Conservation (phyloP, 768 basidiomycete genomes). For the Pleurotus giganteus region DNA sequence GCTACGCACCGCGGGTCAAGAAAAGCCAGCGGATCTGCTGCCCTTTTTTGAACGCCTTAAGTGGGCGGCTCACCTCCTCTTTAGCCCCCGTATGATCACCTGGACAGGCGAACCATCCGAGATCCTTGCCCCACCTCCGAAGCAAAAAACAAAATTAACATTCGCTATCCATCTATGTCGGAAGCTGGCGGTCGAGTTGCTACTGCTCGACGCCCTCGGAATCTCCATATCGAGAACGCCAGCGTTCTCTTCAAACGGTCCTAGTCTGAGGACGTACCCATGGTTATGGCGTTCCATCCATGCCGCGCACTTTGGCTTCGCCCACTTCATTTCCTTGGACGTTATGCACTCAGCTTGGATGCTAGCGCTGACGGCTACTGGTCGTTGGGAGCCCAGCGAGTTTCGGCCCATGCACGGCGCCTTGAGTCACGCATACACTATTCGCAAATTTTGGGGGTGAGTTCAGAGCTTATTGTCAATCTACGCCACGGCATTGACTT, state of each 20-base stretch:
- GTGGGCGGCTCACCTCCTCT: conserved; percentile 16
- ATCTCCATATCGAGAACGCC: conserved; percentile 13
- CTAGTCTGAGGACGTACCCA: conserved; percentile 7
- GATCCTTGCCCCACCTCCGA: conserved; percentile 4
- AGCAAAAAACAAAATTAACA: conserved; percentile 3
- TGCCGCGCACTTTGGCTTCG: not conserved
- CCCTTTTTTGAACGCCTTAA: conserved; percentile 13
- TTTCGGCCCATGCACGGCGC: conserved; percentile 39
- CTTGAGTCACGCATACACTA: conserved; percentile 31
- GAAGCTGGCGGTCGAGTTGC: conserved; percentile 12
- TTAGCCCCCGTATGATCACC: conserved; percentile 17
- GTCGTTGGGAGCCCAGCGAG: conserved; percentile 28
- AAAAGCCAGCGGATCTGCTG: conserved; percentile 6
- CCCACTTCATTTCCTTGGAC: not conserved
- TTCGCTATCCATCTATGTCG: conserved; percentile 12
- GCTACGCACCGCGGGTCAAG: conserved; percentile 16
- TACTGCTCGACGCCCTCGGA: conserved; percentile 19
- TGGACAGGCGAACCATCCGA: conserved; percentile 10
- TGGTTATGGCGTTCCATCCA: conserved; percentile 6
- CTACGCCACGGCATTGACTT: not conserved
- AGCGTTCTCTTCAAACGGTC: conserved; percentile 18
- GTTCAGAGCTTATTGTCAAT: conserved; percentile 15
- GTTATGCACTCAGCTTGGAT: conserved; percentile 14
- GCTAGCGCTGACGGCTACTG: conserved; percentile 20
- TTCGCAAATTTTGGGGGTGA: conserved; percentile 41